phyloP scores from a whole-genome alignment of 179 eudicot genomes.

The Pouteria campechiana region DNA sequence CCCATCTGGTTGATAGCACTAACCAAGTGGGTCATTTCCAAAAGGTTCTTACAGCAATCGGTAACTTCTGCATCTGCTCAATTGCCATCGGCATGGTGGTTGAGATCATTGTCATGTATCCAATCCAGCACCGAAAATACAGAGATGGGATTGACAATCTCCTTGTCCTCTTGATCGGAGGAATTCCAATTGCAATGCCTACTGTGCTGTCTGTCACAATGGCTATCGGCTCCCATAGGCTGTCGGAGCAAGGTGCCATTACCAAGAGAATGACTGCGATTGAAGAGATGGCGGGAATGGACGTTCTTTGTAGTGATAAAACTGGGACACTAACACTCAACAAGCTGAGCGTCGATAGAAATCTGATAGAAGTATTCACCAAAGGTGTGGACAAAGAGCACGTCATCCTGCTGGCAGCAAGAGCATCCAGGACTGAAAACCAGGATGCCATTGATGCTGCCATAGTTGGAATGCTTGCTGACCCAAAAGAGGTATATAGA shows the following conservation, averaged over 20 bases:
- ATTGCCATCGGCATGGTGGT: conserved; percentile 80
- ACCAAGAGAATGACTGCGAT: conserved; percentile 97
- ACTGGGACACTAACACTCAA: conserved; percentile 85
- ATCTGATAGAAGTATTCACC: conserved; percentile 58
- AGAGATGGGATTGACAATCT: conserved; percentile 82
- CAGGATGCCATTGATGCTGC: conserved; percentile 95
- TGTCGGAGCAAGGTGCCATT: conserved; percentile 89
- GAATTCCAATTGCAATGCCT: conserved; percentile 97
- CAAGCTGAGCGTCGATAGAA: conserved; percentile 62
- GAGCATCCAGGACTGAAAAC: conserved; percentile 88
- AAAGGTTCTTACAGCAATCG: conserved; percentile 74
- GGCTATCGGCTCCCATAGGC: conserved; percentile 95
- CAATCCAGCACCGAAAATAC: conserved; percentile 68
- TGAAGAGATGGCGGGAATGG: conserved; percentile 98
- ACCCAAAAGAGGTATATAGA: conserved; percentile 87
- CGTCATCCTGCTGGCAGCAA: conserved; percentile 66
- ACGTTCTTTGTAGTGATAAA: conserved; percentile 89
- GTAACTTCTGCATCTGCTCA: conserved; percentile 92
- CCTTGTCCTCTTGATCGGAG: conserved; percentile 81
- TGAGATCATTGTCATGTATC: conserved; percentile 83
- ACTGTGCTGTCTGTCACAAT: conserved; percentile 87
- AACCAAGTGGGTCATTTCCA: conserved; percentile 95
- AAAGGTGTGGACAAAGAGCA: conserved; percentile 72
- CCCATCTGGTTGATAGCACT: conserved; percentile 93
- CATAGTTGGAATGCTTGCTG: conserved; percentile 78